Evolutionary conservation across 495 filamentous ascomycete genomes (phyloP), one percentile per base, ranked within the genome.

Genomic region (Trichoderma reesei): DNA sequence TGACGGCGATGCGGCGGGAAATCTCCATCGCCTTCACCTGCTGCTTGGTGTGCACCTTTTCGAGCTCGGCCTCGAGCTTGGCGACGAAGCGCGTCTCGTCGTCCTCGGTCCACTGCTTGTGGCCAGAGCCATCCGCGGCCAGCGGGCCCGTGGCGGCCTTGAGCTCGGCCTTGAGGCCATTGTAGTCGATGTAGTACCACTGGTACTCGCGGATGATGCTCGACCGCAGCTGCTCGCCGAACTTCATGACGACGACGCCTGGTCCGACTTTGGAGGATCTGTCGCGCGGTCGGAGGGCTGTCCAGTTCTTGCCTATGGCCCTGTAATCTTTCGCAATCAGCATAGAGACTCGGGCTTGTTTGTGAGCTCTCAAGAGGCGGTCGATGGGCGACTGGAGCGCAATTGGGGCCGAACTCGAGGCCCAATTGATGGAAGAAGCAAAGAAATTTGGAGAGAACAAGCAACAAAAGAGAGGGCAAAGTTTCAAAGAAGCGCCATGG

Each of bases 161-260:
- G 65, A 99, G 86, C 67, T 89, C 86, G 67, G 80, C 79, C 76
- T 99, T 99, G 59, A 99, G 84, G 65, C 88, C 89, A 68, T 98
- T 91, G 75, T 99, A 99, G 74, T 88, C 87, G 75, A 99, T 97
- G 78, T 98, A 99, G 80, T 95, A 89, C 83, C 90, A 95, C 74
- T 90, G 86, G 78, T 92, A 98, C 74, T 97, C 94, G 78, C 88
- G 89, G 76, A 98, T 91, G 70, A 96, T 84, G 67, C 92, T 96
- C 65, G 90, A 91, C 46, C 88, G 89, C 66, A 99, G 85, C 80
- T 98, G 91, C 73, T 96, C 89, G 72, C 94, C 94, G 83, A 99
- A 99, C 80, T 96, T 98, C 79, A 76, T 79, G 76, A 83, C 68
- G 76, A 83, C 68, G 62, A 76, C 65, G 63, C 78, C 72, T n/a